Conservation (phyloP, 805 yeast species). For the Pichia cephalocereana region DNA sequence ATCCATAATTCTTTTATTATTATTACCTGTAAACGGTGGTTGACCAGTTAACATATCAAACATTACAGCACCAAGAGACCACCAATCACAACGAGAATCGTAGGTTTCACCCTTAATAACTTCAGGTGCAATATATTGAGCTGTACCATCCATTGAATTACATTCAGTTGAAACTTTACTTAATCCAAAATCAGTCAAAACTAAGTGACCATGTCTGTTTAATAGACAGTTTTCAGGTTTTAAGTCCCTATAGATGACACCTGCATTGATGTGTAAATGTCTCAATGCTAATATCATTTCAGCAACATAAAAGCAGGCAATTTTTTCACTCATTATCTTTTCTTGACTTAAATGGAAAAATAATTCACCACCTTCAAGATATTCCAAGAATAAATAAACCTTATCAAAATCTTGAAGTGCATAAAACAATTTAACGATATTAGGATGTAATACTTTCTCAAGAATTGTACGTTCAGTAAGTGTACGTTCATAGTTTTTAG, state of each 20-base stretch:
- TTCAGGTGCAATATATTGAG: conserved; percentile 88
- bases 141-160: conserved; percentile 62
- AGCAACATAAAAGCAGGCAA: conserved; percentile 70
- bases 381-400: conserved; percentile 68
- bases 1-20: conserved; percentile 65
- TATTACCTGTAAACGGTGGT: conserved; percentile 84
- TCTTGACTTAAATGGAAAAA: conserved; percentile 51
- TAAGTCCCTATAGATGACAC: conserved; percentile 79
- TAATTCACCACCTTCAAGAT: conserved; percentile 83
- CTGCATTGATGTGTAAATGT: conserved; percentile 62
- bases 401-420: conserved; percentile 77
- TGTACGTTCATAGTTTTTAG: conserved; percentile 60
- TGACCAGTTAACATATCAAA: conserved; percentile 76
- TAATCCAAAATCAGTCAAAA: conserved; percentile 80
- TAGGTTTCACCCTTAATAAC: conserved; percentile 69
- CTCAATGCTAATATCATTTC: conserved; percentile 70
- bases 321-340: conserved; percentile 45
- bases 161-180: conserved; percentile 41
- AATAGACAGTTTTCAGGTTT: conserved; percentile 86
- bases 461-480: conserved; percentile 71
- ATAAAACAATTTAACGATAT: conserved; percentile 71
- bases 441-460: conserved; percentile 65
- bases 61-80: conserved; percentile 80
- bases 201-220: conserved; percentile 68
- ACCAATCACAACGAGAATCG: conserved; percentile 80